Evolutionary conservation across 495 filamentous ascomycete species (phyloP), one percentile per base, ranked within the genome.

Genomic region (Penicillium psychrofluorescens): DNA sequence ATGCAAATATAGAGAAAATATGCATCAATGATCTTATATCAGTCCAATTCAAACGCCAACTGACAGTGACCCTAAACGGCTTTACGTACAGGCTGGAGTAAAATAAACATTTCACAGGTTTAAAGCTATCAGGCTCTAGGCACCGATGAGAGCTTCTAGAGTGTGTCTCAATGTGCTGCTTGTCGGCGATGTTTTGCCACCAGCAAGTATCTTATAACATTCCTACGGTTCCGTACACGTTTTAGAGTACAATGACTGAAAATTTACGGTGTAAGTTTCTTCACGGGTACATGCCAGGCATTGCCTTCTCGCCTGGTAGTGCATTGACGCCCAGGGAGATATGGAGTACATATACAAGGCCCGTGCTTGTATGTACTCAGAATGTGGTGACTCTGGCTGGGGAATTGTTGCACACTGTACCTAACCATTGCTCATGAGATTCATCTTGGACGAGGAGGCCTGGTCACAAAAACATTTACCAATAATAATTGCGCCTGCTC

Each of bases 41-140:
- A 28, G 54, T 53, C 43, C 42, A 40, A 42, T 58, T 58, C 49
- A 29, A 58, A 57, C 43, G 38, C 32, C 11, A 45, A 52, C 45
- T 49, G 32, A 40, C 29, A 36, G 35, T 2, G 28, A 29, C 44
- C 14, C 11, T 29, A 14, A 16, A 30, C 27, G 37, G 22, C 31
- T 46, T 47, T 16, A 32, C 11, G 16, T n/a, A 13, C n/a, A 32
- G 7, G 22, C 22, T 6, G 3, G 22, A 22, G 2, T 22, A 4
- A 22, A 22, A 22, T 22, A 22, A 0, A 22, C 0, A 22, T 22
- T 22, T 22, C 3, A 22, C 22, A 22, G 22, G 22, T 22, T 22
- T 6, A 22, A 22, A 22, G 22, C 22, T 22, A 6, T 22, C 3
- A 6, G 22, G 22, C 22, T 22, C 22, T 22, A 4, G 2, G 22